A percentile compares a stretch with the other conserved stretches of the same genome.
phyloP scores from a whole-genome alignment of 495 filamentous ascomycete species.

The Neurospora terricola region DNA sequence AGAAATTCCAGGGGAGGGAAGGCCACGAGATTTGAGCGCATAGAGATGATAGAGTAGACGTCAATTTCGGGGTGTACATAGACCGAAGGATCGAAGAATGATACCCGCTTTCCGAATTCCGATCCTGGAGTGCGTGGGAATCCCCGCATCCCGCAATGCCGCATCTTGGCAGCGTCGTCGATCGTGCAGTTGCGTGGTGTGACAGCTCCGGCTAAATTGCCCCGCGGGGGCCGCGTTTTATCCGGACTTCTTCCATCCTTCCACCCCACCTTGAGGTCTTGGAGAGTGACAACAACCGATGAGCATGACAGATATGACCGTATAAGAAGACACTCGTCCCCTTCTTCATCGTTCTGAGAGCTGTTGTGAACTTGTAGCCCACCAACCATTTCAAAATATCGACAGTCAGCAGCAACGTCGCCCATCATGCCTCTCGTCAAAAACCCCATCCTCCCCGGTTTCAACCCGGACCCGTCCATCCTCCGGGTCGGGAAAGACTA shows the following conservation, averaged over 20 bases:
- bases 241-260: neutral
- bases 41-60: neutral
- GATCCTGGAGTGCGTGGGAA: neutral
- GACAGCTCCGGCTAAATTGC: neutral
- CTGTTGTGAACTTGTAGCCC: neutral
- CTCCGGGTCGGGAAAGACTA: constrained; percentile 47
- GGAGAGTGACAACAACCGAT: neutral
- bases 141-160: neutral
- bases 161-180: neutral
- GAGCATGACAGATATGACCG: neutral
- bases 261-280: neutral
- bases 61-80: neutral
- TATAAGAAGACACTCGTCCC: neutral
- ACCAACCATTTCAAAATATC: neutral
- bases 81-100: neutral
- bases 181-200: neutral
- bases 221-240: neutral
- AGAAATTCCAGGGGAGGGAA: neutral
- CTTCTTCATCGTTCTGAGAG: neutral
- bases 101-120: neutral
- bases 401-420: neutral
- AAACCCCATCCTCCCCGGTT: constrained; percentile 55
- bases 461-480: constrained; percentile 54
- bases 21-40: neutral
- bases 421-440: constrained; percentile 32